Evolutionary conservation across 352 stramenopile genomes (phyloP).

Genomic region (Proteromonas lacertae): DNA sequence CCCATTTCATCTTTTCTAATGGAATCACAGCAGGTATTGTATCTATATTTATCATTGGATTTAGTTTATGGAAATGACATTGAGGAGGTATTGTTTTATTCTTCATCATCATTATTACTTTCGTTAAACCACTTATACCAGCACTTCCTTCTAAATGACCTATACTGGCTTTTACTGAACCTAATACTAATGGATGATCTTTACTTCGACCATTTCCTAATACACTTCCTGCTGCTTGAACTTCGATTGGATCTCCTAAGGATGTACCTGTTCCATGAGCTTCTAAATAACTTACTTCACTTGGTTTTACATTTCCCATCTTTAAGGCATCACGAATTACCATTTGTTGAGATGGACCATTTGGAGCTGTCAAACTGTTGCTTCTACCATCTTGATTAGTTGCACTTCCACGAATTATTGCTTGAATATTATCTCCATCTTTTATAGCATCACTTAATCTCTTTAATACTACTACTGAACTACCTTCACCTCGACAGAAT

Average conservation of each 20-base stretch:
- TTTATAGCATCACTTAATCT: not conserved
- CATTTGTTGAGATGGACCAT: too few species aligned
- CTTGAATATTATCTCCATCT: not conserved
- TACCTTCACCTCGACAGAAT: not conserved
- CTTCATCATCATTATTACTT: slow-evolving; percentile 10
- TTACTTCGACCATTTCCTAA: slow-evolving; percentile 1
- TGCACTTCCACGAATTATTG: too few species aligned
- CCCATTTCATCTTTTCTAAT: too few species aligned
- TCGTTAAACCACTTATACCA: slow-evolving; percentile 12
- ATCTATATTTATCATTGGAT: slow-evolving; percentile 7
- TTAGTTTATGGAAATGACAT: slow-evolving; percentile 9
- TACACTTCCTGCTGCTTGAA: slow-evolving; percentile 6
- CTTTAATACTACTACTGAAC: not conserved
- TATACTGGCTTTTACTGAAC: slow-evolving; percentile 15
- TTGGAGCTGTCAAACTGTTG: too few species aligned
- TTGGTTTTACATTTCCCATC: slow-evolving; percentile 1
- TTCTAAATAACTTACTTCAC: slow-evolving; percentile 12
- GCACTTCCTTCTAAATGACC: slow-evolving; percentile 15
- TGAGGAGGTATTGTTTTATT: slow-evolving; percentile 7
- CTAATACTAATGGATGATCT: slow-evolving; percentile 9
- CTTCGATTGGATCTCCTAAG: slow-evolving; percentile 15
- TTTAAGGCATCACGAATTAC: slow-evolving; percentile 4
- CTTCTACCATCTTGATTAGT: too few species aligned
- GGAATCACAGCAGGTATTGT: too few species aligned
- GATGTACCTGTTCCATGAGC: slow-evolving; percentile 15